Conservation (phyloP, 768 basidiomycete species). For the Glaciozyma martinii region DNA sequence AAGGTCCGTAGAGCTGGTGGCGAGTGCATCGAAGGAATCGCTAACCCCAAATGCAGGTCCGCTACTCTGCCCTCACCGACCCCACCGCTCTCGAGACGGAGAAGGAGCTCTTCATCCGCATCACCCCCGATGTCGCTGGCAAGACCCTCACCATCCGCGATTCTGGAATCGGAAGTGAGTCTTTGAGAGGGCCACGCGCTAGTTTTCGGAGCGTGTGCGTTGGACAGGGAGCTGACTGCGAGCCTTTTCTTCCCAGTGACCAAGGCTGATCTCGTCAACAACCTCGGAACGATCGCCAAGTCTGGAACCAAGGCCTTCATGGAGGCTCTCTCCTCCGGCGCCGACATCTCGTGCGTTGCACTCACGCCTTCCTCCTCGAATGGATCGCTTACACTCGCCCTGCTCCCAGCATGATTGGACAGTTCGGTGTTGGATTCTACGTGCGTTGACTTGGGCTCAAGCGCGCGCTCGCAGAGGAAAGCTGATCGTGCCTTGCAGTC, state of each 20-base stretch:
- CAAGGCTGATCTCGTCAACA: conserved; percentile 99
- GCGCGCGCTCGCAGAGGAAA: neutral
- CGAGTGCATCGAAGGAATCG: no score
- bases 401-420: conserved; percentile 30
- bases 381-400: neutral
- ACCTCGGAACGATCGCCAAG: conserved; percentile 50
- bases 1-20: conserved; percentile 43
- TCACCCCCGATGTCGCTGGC: conserved; percentile 91
- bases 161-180: conserved; percentile 73
- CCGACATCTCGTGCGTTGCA: conserved; percentile 42
- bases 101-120: conserved; percentile 90
- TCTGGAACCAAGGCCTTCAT: conserved; percentile 79
- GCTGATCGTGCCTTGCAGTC: conserved; percentile 40
- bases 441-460: neutral
- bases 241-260: conserved; percentile 51
- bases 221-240: neutral
- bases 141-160: conserved; percentile 85
- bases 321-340: conserved; percentile 71
- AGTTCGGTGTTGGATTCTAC: conserved; percentile 20
- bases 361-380: neutral
- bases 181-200: neutral
- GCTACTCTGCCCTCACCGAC: conserved; percentile 91
- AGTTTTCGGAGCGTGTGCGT: no score
- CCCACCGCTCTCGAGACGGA: conserved; percentile 76
- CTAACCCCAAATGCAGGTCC: conserved; percentile 46